A percentile compares a stretch with the other conserved stretches of the same genome.
Evolutionary conservation across 2,329 filamentous ascomycete genomes (phyloP).

Genomic region (Diaporthe ampelina): DNA sequence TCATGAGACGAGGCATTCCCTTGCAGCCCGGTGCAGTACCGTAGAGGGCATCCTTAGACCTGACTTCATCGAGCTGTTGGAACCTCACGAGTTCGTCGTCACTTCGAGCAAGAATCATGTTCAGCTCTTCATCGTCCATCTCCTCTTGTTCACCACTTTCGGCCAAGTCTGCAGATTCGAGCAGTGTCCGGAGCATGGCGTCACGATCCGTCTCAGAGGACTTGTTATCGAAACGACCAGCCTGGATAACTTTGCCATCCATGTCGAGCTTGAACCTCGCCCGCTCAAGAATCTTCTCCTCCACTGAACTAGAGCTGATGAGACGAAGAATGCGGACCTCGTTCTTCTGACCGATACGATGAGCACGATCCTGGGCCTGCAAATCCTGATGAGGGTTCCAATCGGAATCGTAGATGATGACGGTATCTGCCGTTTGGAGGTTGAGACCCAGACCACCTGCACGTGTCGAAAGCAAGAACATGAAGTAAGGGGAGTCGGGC

Average conservation of each 20-base stretch:
- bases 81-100: constrained; percentile 85
- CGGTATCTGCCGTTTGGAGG: constrained; percentile 96
- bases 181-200: constrained; percentile 91
- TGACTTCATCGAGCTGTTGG: constrained; percentile 85
- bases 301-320: constrained; percentile 96
- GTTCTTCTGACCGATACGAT: constrained; percentile 99
- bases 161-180: constrained; percentile 84
- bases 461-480: constrained; percentile 98
- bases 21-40: constrained; percentile 75
- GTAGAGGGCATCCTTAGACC: constrained; percentile 76
- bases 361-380: constrained; percentile 98
- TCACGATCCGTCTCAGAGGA: constrained; percentile 99
- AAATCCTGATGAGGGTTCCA: constrained; percentile 99
- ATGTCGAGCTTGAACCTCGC: constrained; percentile 99
- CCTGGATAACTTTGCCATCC: constrained; percentile 99
- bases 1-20: constrained; percentile 83
- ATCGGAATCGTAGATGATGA: constrained; percentile 99
- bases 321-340: constrained; percentile 96
- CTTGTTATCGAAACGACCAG: constrained; percentile 99
- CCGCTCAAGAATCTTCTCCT: constrained; percentile 98
- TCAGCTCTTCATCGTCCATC: constrained; percentile 98
- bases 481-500: constrained; percentile 92
- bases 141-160: constrained; percentile 86
- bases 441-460: constrained; percentile 98
- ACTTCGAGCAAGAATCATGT: constrained; percentile 90